Evolutionary conservation across 2,329 filamentous ascomycete genomes (phyloP).

Genomic region (Seiridium unicorne): DNA sequence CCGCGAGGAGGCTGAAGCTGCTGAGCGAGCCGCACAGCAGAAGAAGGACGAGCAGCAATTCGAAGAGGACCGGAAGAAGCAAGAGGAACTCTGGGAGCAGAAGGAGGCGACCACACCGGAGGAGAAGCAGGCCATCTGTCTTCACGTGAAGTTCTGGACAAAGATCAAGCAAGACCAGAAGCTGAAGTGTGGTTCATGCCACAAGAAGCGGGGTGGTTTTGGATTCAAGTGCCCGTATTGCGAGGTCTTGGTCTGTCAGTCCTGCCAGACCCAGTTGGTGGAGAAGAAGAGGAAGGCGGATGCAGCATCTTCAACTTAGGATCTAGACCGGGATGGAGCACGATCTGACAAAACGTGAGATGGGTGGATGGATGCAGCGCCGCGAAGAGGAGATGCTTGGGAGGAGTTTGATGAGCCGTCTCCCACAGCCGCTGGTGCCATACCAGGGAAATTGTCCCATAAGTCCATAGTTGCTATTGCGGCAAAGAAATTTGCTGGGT

Average conservation of each 20-base stretch:
- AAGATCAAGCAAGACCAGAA: background rate
- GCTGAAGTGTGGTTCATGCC: background rate
- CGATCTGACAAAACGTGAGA: too few relatives aligned
- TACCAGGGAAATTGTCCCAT: too few relatives aligned
- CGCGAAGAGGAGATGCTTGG: too few relatives aligned
- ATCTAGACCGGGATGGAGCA: too few relatives aligned
- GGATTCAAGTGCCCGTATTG: background rate
- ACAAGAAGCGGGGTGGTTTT: background rate
- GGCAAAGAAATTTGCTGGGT: too few relatives aligned
- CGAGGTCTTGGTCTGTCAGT: background rate
- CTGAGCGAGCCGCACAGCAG: background rate
- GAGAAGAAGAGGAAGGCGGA: background rate
- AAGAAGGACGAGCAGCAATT: background rate
- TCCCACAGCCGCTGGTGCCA: too few relatives aligned
- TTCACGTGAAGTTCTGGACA: background rate
- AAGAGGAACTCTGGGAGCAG: background rate
- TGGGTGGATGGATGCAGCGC: too few relatives aligned
- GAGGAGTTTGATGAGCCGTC: too few relatives aligned
- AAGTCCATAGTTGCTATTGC: too few relatives aligned
- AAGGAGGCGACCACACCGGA: background rate
- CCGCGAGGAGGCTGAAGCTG: background rate
- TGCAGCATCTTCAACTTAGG: background rate
- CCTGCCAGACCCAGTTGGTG: background rate
- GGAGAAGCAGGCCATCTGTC: background rate
- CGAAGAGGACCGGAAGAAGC: background rate